Percentiles rank a stretch among this genome's conserved stretches.
These are phyloP conservation scores for Phaffomyces thermotolerans DNA, from an alignment of 805 yeast genomes.

Conservation along the genomic window DNA sequence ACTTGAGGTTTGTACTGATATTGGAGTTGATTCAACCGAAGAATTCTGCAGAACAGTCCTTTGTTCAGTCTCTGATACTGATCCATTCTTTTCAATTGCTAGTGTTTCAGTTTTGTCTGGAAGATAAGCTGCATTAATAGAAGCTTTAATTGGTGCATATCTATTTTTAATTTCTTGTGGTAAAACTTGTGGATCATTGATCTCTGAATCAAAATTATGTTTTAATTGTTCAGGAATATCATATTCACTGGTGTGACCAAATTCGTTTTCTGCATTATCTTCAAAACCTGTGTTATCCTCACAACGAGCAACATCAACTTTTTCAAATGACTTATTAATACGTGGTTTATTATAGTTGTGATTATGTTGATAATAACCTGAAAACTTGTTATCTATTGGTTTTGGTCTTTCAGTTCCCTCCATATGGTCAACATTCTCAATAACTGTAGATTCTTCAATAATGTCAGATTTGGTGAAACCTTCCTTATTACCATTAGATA, in stretches of 20 bases:
- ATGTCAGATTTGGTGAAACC: not conserved
- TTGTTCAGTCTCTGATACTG: not conserved
- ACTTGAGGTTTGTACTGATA: not conserved
- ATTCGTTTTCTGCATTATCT: not conserved
- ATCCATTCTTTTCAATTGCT: not conserved
- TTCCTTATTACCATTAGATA: not conserved
- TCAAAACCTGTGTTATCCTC: not conserved
- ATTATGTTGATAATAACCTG: no score
- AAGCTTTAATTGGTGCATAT: not conserved
- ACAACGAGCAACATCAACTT: conserved; percentile 1
- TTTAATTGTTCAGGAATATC: conserved; percentile 9
- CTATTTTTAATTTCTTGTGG: not conserved
- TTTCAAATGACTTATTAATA: conserved; percentile 10
- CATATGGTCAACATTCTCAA: not conserved
- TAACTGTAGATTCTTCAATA: conserved; percentile 1
- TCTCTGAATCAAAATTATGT: not conserved
- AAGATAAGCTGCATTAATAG: not conserved
- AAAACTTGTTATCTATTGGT: no score
- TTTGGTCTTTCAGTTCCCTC: no score
- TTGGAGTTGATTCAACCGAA: not conserved
- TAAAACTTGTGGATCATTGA: not conserved
- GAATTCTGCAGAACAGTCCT: not conserved
- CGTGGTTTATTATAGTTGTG: not conserved
- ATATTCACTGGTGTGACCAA: conserved; percentile 6
- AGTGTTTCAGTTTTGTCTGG: not conserved